These are phyloP conservation scores for Rosellinia necatrix DNA, from an alignment of 2,329 filamentous ascomycete species.

Conservation along the genomic window DNA sequence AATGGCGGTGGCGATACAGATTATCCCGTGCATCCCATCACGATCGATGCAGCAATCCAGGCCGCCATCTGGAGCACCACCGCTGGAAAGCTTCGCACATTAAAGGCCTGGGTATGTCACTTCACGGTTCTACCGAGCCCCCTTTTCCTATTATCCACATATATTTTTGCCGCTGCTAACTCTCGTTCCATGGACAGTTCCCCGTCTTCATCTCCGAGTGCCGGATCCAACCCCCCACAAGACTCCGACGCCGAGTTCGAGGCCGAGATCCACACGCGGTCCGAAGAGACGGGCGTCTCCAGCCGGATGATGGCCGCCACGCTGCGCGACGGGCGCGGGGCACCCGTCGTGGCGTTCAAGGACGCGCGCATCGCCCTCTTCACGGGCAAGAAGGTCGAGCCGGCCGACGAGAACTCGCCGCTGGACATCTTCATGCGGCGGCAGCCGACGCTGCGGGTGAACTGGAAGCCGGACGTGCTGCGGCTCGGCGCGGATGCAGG, in stretches of 20 bases:
- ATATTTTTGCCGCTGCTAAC: too few species aligned
- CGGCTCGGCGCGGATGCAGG: background rate
- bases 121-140: too few species aligned
- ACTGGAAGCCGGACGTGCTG: slow-evolving; percentile 11
- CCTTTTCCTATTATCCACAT: too few species aligned
- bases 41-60: slow-evolving; percentile 11
- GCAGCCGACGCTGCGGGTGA: background rate
- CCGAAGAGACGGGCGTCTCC: background rate
- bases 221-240: background rate
- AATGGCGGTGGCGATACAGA: background rate
- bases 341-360: background rate
- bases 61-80: background rate
- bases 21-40: slow-evolving; percentile 12
- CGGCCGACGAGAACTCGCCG: background rate
- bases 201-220: slow-evolving; percentile 5
- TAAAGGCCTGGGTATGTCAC: background rate
- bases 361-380: background rate
- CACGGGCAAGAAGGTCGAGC: background rate
- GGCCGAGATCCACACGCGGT: background rate
- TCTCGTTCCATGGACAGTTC: too few species aligned
- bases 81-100: background rate
- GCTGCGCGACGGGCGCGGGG: background rate
- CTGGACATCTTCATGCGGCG: background rate
- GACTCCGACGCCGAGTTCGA: background rate
- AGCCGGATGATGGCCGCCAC: background rate